Base-by-base conservation (phyloP, 305 asterid genomes). In the Stenogyne calaminthoides region DNA sequence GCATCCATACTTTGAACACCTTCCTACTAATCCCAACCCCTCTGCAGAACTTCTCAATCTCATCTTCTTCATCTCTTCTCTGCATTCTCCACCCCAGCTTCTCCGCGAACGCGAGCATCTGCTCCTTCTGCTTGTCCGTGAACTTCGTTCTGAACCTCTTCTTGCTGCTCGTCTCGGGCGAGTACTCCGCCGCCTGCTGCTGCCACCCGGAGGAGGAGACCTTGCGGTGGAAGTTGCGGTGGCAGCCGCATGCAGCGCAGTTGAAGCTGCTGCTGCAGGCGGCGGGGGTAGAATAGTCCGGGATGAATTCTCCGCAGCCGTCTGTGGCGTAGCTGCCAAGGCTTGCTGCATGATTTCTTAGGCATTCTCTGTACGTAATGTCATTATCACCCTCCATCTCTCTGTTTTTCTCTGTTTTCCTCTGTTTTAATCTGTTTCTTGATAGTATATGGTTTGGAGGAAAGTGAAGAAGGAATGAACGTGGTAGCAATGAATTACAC, bases 1-100 rank as follows among this genome's bases (percentile, higher is more conserved):
- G 93, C 93, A 89, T 89, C 96, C 93, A 87, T 11, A 89, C 96
- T 76, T 87, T 89, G 80, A 89, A 86, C 3, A 89, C 93, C 60
- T 85, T 84, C 73, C 91, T 78, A 73, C 72, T 89, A 19, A 89
- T 77, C 77, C 96, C 96, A 18, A 87, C 39, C 5, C 86, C 81
- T 67, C 78, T 67, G 73, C 93, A 89, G 49, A 87, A 89, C 64
- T 80, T 80, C 68, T 88, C 91, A 8, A 84, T 82, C 70, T 84
- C 92, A 36, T 82, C 83, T 18, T 86, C 96, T 10, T 69, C 63
- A 7, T 86, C 96, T 59, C 72, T 82, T 42, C 89, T 80, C 62
- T 78, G 88, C 80, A 87, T 6, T 7, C 71, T 84, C 96, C 96
- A 89, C 10, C 91, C 93, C 56, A 88, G 36, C 74, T 80, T 87